These are phyloP conservation scores for Phtheirospermum japonicum DNA, from an alignment of 257 asterid genomes.

Conservation along the genomic window DNA sequence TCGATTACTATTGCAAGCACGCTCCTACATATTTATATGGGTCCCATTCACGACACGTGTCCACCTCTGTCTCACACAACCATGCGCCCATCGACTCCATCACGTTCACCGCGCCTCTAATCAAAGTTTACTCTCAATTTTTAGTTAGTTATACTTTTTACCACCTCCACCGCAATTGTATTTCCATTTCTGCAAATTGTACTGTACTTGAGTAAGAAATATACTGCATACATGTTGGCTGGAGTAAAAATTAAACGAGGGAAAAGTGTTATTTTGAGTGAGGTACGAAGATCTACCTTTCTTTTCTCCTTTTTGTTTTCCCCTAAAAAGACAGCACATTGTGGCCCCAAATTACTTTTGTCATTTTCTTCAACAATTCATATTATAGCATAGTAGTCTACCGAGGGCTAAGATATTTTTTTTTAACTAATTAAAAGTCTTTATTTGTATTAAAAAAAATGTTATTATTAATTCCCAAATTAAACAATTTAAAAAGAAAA, in stretches of 20 bases:
- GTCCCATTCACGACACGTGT: not conserved
- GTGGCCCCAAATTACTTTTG: not conserved
- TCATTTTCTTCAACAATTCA: not conserved
- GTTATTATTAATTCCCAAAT: not conserved
- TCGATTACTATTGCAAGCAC: constrained; percentile 13
- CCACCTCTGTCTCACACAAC: not conserved
- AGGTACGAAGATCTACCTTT: too few species aligned
- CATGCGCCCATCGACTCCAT: not conserved
- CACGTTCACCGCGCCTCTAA: not conserved
- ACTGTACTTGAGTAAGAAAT: too few species aligned
- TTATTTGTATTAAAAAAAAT: not conserved
- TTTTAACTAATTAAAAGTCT: not conserved
- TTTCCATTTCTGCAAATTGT: too few species aligned
- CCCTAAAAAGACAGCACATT: not conserved
- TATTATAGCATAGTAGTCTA: too few species aligned
- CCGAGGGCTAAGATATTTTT: constrained; percentile 15
- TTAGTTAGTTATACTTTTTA: not conserved
- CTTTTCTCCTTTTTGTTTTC: not conserved
- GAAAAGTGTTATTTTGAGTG: too few species aligned
- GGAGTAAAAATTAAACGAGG: too few species aligned
- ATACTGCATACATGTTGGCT: too few species aligned
- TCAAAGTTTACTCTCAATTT: not conserved
- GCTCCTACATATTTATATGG: not conserved
- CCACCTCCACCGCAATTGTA: too few species aligned
- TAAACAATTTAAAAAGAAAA: not conserved